Evolutionary conservation across 768 basidiomycete species (phyloP).

Genomic region (Atractiella rhizophila): DNA sequence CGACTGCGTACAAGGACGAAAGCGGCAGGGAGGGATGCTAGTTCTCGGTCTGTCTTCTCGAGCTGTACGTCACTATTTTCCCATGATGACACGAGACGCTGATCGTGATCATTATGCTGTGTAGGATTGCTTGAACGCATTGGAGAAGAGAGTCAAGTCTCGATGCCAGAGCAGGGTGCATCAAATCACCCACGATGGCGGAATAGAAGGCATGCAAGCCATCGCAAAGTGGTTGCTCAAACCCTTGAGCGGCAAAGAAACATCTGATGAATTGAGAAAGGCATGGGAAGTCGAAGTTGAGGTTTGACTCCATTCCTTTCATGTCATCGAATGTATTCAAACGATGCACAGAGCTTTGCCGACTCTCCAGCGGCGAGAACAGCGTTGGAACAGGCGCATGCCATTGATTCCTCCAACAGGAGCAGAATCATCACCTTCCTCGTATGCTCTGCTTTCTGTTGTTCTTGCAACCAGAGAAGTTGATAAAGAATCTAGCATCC

Average conservation of each 20-base stretch:
- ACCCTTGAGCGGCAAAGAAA: slow-evolving; percentile 13
- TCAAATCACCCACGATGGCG: slow-evolving; percentile 39
- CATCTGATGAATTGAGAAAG: slow-evolving; percentile 14
- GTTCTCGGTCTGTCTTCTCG: slow-evolving; percentile 69
- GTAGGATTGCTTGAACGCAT: slow-evolving; percentile 51
- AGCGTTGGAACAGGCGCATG: slow-evolving; percentile 2
- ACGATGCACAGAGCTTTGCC: too few relatives aligned
- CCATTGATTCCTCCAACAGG: too few relatives aligned
- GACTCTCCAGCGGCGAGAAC: slow-evolving; percentile 28
- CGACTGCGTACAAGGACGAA: slow-evolving; percentile 72
- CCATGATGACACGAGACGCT: neutral
- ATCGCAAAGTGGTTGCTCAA: slow-evolving; percentile 30
- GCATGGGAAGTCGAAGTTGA: slow-evolving; percentile 32
- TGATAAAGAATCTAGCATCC: neutral
- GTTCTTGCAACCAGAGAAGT: too few relatives aligned
- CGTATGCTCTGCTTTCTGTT: too few relatives aligned
- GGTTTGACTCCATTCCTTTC: too few relatives aligned
- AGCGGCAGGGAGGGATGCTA: slow-evolving; percentile 27
- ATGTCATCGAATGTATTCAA: too few relatives aligned
- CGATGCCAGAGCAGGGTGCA: slow-evolving; percentile 82
- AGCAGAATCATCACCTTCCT: too few relatives aligned
- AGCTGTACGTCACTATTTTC: slow-evolving; percentile 23
- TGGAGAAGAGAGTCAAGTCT: slow-evolving; percentile 94
- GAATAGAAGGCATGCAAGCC: slow-evolving; percentile 29
- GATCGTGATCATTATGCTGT: neutral